A percentile compares a stretch with the other conserved stretches of the same genome.
Evolutionary conservation across 106 monocot genomes (phyloP).

Genomic region (Triglochin maritima): DNA sequence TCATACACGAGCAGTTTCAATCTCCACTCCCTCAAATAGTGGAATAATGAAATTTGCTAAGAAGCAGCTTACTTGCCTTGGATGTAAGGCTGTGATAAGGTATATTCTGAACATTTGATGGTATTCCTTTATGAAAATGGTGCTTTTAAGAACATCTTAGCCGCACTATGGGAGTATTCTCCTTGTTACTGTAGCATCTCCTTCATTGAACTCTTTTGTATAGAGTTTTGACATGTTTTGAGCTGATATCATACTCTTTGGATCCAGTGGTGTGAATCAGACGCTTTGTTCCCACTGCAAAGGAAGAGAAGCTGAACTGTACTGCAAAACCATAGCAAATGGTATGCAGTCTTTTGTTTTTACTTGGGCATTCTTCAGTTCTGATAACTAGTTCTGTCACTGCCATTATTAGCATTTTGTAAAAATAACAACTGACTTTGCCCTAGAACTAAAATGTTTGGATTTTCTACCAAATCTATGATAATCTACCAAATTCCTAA

Average conservation of each 20-base stretch:
- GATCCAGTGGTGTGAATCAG: constrained; percentile 48
- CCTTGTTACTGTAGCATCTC: no score
- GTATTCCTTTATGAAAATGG: no score
- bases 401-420: no score
- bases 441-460: no score
- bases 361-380: background rate
- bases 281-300: constrained; percentile 88
- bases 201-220: no score
- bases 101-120: constrained; percentile 1
- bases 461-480: no score
- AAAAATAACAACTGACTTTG: no score
- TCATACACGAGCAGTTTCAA: constrained; percentile 89
- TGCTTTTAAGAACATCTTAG: no score
- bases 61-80: constrained; percentile 81
- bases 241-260: background rate
- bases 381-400: no score
- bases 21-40: constrained; percentile 90
- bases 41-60: constrained; percentile 98
- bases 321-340: constrained; percentile 89
- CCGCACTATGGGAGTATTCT: no score
- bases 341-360: constrained; percentile 26
- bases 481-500: no score
- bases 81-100: constrained; percentile 92
- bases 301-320: constrained; percentile 96
- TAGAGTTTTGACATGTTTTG: no score